Conservation (phyloP, 2,329 filamentous ascomycete genomes). For the Apiospora koreana region DNA sequence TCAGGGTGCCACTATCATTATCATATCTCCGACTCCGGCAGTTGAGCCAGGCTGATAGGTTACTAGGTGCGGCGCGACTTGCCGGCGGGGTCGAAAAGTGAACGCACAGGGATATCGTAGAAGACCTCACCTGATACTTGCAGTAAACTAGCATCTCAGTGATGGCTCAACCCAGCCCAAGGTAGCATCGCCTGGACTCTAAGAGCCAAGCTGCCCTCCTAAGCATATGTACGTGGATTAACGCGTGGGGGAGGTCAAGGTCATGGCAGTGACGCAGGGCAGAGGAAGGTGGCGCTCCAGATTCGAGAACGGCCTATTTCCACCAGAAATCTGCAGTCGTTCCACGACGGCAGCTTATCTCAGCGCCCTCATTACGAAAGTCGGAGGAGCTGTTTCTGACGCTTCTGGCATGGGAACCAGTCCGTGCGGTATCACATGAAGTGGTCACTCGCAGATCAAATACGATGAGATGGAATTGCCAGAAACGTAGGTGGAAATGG, state of each 20-base stretch:
- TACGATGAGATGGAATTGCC: not conserved
- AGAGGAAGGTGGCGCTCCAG: not conserved
- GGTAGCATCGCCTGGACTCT: not conserved
- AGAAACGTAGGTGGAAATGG: not conserved
- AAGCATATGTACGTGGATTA: not conserved
- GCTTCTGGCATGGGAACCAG: not conserved
- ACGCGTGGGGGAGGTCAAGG: not conserved
- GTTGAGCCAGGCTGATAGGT: not conserved
- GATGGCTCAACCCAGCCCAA: not conserved
- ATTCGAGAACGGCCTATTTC: not conserved
- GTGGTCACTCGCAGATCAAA: not conserved
- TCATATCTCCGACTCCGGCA: not conserved
- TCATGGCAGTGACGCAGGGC: not conserved
- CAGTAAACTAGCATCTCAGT: not conserved
- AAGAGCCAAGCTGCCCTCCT: not conserved
- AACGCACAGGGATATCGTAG: not conserved
- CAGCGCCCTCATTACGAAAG: not conserved
- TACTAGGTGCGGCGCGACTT: not conserved
- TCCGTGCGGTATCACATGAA: not conserved
- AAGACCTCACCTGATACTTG: not conserved
- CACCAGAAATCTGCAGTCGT: not conserved
- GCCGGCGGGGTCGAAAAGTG: not conserved
- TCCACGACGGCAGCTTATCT: not conserved
- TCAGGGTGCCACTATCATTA: not conserved
- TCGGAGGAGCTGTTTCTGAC: not conserved